These are phyloP conservation scores for Grosmannia huntii DNA, from an alignment of 2,329 filamentous ascomycete genomes.

Conservation along the genomic window DNA sequence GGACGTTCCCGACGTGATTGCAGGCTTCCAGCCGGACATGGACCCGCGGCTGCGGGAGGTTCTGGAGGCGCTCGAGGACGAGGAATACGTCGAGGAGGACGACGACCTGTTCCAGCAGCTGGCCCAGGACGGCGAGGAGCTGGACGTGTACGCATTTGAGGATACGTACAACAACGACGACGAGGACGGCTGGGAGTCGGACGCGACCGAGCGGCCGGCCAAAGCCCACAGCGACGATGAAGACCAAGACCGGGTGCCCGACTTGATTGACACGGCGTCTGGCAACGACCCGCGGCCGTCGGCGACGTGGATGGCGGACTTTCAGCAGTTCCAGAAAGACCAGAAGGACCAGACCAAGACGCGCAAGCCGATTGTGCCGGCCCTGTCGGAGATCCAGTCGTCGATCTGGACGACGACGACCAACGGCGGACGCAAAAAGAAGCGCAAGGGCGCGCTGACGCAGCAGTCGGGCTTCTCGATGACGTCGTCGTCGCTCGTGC, in stretches of 20 bases:
- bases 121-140: constrained; percentile 32
- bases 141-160: constrained; percentile 64
- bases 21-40: constrained; percentile 96
- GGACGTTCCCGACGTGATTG: constrained; percentile 78
- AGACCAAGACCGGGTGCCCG: constrained; percentile 31
- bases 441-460: constrained; percentile 87
- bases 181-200: constrained; percentile 88
- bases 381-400: constrained; percentile 52
- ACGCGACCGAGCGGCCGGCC: constrained; percentile 72
- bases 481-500: constrained; percentile 87
- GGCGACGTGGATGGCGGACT: constrained; percentile 73
- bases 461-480: constrained; percentile 89
- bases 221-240: constrained; percentile 19
- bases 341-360: constrained; percentile 52
- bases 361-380: constrained; percentile 23
- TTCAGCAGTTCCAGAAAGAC: constrained; percentile 87
- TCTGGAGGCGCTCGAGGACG: constrained; percentile 86
- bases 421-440: constrained; percentile 74
- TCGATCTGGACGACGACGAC: constrained; percentile 65
- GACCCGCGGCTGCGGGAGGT: constrained; percentile 84
- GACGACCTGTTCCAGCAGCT: constrained; percentile 64
- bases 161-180: constrained; percentile 43
- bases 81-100: constrained; percentile 84
- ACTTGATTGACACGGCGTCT: constrained; percentile 28
- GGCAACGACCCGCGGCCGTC: neutral